Conservation (phyloP, 495 filamentous ascomycete genomes). For the Filosporella fistucella region DNA sequence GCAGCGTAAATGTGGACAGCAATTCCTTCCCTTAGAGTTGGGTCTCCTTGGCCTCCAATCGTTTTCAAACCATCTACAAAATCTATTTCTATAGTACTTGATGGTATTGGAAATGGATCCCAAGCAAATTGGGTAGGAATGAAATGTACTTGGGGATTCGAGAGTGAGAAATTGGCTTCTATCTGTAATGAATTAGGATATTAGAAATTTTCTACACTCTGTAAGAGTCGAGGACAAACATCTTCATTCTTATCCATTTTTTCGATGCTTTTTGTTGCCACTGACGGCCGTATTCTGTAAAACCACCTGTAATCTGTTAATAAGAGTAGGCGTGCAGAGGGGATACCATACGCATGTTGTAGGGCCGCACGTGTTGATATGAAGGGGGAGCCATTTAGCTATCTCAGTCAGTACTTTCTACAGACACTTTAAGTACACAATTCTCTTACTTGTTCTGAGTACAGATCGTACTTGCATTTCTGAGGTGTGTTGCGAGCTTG, state of each 20-base stretch:
- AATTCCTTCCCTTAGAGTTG: slow-evolving; percentile 58
- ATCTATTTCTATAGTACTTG: neutral
- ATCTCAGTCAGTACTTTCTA: neutral
- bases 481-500: slow-evolving; percentile 6
- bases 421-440: no score
- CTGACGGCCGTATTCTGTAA: slow-evolving; percentile 7
- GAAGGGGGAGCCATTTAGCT: slow-evolving; percentile 5
- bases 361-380: slow-evolving; percentile 1
- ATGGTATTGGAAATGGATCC: slow-evolving; percentile 5
- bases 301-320: slow-evolving; percentile 4
- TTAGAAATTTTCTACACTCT: no score
- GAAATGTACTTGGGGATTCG: slow-evolving; percentile 6
- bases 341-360: slow-evolving; percentile 2
- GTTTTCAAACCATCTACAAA: slow-evolving; percentile 10
- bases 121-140: slow-evolving; percentile 2
- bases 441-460: slow-evolving; percentile 9
- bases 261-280: slow-evolving; percentile 1
- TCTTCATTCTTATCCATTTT: no score
- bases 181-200: neutral
- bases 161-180: slow-evolving; percentile 1
- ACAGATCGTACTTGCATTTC: slow-evolving; percentile 8
- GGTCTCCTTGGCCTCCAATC: slow-evolving; percentile 61
- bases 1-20: slow-evolving; percentile 63
- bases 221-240: no score
- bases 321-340: neutral